A percentile compares a stretch with the other conserved stretches of the same genome.
Conservation (phyloP, 768 basidiomycete genomes). For the Chalciporus sphaerocephalus region DNA sequence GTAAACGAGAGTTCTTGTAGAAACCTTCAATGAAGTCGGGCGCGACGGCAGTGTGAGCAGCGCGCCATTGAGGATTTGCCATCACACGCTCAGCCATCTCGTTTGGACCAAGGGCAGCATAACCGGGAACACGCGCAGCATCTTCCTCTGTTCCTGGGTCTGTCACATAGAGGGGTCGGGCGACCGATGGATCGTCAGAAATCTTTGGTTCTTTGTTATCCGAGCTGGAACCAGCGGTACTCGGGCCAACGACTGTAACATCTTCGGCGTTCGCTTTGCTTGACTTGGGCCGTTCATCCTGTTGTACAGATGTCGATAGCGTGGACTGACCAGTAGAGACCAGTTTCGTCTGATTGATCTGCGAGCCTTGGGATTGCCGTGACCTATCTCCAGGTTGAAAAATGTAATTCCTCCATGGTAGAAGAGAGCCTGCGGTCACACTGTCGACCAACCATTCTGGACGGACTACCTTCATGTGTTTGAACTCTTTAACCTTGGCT, state of each 20-base stretch:
- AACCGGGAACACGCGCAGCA: constrained; percentile 49
- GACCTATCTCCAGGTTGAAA: constrained; percentile 48
- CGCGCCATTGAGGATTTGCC: constrained; percentile 81
- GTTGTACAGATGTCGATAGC: not conserved
- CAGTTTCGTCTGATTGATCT: constrained; percentile 17
- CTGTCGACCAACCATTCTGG: constrained; percentile 90
- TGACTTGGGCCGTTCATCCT: not conserved
- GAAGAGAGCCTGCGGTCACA: constrained; percentile 55
- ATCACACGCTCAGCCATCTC: constrained; percentile 72
- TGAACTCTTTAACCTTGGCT: constrained; percentile 83
- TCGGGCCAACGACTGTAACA: not conserved
- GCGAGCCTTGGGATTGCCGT: constrained; percentile 47
- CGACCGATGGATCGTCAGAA: constrained; percentile 7
- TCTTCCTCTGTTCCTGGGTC: constrained; percentile 42
- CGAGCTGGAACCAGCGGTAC: not conserved
- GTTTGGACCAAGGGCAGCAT: constrained; percentile 69
- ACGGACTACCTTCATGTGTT: constrained; percentile 82
- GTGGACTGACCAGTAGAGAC: constrained; percentile 5
- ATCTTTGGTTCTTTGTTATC: not conserved
- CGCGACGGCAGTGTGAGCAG: constrained; percentile 80
- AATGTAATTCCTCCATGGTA: constrained; percentile 78
- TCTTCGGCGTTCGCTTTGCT: not conserved
- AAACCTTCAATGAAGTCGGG: constrained; percentile 85
- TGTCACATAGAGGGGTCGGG: constrained; percentile 34
- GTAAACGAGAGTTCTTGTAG: constrained; percentile 84